Percentiles rank a stretch among this genome's conserved stretches.
These are phyloP conservation scores for Coemansia guatemalensis DNA, from an alignment of 192 early-diverging fungal species.

Conservation along the genomic window DNA sequence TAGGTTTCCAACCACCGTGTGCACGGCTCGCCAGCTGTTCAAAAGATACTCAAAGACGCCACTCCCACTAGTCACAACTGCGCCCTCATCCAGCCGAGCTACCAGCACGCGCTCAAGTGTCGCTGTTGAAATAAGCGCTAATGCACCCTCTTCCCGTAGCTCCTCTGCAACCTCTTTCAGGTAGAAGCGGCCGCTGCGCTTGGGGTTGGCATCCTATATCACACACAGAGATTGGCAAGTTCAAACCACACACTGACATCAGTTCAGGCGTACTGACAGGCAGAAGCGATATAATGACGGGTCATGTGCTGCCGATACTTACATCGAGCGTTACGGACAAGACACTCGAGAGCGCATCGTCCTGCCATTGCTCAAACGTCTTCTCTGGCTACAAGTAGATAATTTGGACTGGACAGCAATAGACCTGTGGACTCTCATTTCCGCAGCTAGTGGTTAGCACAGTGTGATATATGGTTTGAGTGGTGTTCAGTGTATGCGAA, in stretches of 20 bases:
- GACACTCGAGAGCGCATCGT: conserved; percentile 75
- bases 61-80: conserved; percentile 38
- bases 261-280: neutral
- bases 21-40: conserved; percentile 59
- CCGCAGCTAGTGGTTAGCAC: neutral
- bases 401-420: neutral
- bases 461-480: neutral
- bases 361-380: conserved; percentile 70
- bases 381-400: conserved; percentile 36
- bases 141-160: conserved; percentile 29
- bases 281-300: neutral
- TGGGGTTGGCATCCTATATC: conserved; percentile 26
- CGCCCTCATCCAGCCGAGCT: conserved; percentile 63
- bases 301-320: neutral
- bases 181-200: conserved; percentile 18
- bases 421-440: neutral
- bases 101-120: conserved; percentile 69
- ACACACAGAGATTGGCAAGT: neutral
- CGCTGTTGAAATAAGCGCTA: conserved; percentile 45
- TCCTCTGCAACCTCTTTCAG: conserved; percentile 37
- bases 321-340: conserved; percentile 78
- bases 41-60: conserved; percentile 67
- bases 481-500: neutral
- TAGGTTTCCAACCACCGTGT: conserved; percentile 57
- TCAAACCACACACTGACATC: neutral